phyloP scores from a whole-genome alignment of 306 rosid genomes.

The Glycine latifolia region DNA sequence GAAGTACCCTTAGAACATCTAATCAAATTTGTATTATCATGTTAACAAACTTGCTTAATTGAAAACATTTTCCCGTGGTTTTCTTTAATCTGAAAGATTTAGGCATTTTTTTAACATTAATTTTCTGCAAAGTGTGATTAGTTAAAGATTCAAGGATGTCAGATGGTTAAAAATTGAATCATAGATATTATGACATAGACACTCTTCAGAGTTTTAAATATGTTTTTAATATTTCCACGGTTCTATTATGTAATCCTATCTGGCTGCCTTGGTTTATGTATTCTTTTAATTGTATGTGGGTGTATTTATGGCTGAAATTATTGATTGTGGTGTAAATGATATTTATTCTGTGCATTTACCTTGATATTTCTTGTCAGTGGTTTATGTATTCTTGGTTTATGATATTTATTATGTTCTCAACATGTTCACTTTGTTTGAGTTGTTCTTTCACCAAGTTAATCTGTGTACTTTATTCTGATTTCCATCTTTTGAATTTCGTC shows the following conservation, averaged over 20 bases:
- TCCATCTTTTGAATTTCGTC: background rate
- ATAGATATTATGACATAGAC: slow-evolving; percentile 11
- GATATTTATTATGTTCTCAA: too few species aligned
- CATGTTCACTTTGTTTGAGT: slow-evolving; percentile 40
- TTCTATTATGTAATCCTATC: slow-evolving; percentile 3
- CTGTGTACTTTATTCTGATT: background rate
- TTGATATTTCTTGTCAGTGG: slow-evolving; percentile 19
- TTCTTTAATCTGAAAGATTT: slow-evolving; percentile 4
- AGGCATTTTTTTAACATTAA: too few species aligned
- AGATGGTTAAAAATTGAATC: slow-evolving; percentile 14
- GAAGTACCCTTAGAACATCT: background rate
- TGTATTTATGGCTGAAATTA: slow-evolving; percentile 16
- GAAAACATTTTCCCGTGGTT: background rate
- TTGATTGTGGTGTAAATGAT: slow-evolving; percentile 17
- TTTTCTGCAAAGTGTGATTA: background rate
- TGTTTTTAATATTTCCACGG: background rate
- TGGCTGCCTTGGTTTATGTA: background rate
- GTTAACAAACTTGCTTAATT: background rate
- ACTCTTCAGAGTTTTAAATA: background rate
- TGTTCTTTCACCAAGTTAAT: slow-evolving; percentile 26
- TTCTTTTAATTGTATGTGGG: background rate
- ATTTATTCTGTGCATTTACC: slow-evolving; percentile 8
- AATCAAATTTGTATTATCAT: background rate
- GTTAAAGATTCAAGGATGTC: background rate
- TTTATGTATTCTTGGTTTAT: too few species aligned